Conservation (phyloP, 495 filamentous ascomycete species). For the Rostrohypoxylon terebratum region DNA sequence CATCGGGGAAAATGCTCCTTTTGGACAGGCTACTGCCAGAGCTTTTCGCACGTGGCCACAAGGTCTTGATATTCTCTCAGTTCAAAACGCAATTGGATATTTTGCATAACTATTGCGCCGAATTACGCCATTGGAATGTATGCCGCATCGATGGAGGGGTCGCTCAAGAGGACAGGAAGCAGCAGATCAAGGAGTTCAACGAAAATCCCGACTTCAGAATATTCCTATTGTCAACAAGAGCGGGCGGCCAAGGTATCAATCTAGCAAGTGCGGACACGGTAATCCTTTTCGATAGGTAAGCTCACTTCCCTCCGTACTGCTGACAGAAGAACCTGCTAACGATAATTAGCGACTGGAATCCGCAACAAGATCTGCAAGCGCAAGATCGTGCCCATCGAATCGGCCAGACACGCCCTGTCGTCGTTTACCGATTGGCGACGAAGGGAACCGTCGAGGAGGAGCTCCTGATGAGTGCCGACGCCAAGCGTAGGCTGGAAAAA, state of each 20-base stretch:
- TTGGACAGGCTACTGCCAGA: conserved; percentile 85
- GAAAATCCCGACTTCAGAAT: conserved; percentile 73
- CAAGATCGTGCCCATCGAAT: conserved; percentile 96
- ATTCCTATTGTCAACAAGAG: conserved; percentile 89
- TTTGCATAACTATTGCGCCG: conserved; percentile 82
- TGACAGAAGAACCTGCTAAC: background rate
- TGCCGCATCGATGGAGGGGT: conserved; percentile 96
- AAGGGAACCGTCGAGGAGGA: conserved; percentile 93
- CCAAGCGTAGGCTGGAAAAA: conserved; percentile 93
- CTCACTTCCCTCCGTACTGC: background rate
- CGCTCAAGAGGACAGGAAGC: conserved; percentile 79
- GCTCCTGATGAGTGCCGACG: conserved; percentile 87
- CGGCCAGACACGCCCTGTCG: conserved; percentile 88
- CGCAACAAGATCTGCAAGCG: conserved; percentile 95
- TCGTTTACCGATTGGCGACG: conserved; percentile 95
- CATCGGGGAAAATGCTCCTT: conserved; percentile 94
- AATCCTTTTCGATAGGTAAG: conserved; percentile 83
- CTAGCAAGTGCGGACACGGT: conserved; percentile 97
- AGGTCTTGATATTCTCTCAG: conserved; percentile 95
- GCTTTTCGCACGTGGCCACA: conserved; percentile 81
- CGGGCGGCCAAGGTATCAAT: conserved; percentile 96
- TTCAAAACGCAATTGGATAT: conserved; percentile 96
- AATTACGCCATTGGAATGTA: conserved; percentile 77
- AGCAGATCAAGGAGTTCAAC: conserved; percentile 90
- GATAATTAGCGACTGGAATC: conserved; percentile 85